Percentiles rank a stretch among this genome's conserved stretches.
Conservation (phyloP, 768 basidiomycete species). For the Termitomyces sp. region DNA sequence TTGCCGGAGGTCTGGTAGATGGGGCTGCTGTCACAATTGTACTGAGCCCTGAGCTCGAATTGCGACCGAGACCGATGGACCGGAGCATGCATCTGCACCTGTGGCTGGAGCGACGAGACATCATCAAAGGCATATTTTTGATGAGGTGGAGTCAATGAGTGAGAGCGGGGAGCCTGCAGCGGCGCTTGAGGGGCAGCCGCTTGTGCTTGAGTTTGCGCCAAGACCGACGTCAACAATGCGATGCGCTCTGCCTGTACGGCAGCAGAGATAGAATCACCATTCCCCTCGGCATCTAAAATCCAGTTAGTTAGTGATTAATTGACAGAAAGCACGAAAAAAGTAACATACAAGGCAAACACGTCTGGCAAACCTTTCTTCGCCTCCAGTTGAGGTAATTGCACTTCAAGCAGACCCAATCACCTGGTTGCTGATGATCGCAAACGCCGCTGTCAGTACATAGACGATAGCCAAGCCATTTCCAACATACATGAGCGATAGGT, state of each 20-base stretch:
- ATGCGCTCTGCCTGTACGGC: constrained; percentile 86
- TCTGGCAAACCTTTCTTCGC: constrained; percentile 85
- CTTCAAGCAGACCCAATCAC: constrained; percentile 80
- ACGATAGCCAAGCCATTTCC: constrained; percentile 16
- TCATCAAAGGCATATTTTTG: constrained; percentile 36
- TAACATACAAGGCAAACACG: constrained; percentile 75
- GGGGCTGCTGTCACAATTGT: constrained; percentile 22
- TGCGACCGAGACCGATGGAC: constrained; percentile 55
- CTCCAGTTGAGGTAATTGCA: constrained; percentile 90
- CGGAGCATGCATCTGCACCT: constrained; percentile 23
- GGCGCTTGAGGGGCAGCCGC: constrained; percentile 9
- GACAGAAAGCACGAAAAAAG: constrained; percentile 6
- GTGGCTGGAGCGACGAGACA: constrained; percentile 25
- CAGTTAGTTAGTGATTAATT: constrained; percentile 1
- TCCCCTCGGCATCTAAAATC: constrained; percentile 76
- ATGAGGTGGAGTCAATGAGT: constrained; percentile 45
- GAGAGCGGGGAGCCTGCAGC: constrained; percentile 32
- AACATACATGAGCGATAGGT: constrained; percentile 77
- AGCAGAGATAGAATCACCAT: constrained; percentile 82
- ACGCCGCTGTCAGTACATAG: constrained; percentile 8
- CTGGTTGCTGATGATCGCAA: constrained; percentile 49
- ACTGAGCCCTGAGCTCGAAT: constrained; percentile 42
- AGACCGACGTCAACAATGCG: constrained; percentile 70
- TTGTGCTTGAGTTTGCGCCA: constrained; percentile 48
- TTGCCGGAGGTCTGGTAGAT: constrained; percentile 70